Evolutionary conservation across 2,329 filamentous ascomycete species (phyloP).

Genomic region (Trichoderma sp.): DNA sequence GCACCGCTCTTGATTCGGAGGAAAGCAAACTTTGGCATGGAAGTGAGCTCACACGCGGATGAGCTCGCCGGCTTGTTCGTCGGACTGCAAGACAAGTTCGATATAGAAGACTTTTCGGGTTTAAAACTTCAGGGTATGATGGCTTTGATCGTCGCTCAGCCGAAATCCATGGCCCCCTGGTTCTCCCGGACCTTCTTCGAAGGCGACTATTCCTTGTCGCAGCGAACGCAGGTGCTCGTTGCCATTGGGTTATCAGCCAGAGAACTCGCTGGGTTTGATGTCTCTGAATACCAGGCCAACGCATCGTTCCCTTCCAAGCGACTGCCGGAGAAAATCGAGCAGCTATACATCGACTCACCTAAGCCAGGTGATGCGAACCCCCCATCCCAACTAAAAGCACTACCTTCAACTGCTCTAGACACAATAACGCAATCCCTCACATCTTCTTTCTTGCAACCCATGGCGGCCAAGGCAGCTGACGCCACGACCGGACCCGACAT

Average conservation of each 20-base stretch:
- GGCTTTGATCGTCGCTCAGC: constrained; percentile 73
- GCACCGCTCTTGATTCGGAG: constrained; percentile 80
- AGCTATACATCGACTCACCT: constrained; percentile 56
- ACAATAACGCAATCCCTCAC: constrained; percentile 66
- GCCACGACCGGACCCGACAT: constrained; percentile 74
- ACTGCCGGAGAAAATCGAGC: constrained; percentile 71
- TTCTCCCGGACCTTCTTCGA: constrained; percentile 84
- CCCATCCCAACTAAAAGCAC: constrained; percentile 46
- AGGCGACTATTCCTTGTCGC: constrained; percentile 84
- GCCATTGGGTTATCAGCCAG: constrained; percentile 78
- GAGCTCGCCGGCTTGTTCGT: constrained; percentile 76
- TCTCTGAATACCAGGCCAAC: constrained; percentile 48
- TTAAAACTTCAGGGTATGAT: constrained; percentile 78
- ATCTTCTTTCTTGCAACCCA: constrained; percentile 71
- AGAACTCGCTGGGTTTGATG: constrained; percentile 77
- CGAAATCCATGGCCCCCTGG: constrained; percentile 77
- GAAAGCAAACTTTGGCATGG: constrained; percentile 83
- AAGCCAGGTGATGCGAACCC: constrained; percentile 24
- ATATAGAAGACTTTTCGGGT: constrained; percentile 74
- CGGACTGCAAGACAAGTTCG: constrained; percentile 81
- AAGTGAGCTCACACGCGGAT: constrained; percentile 79
- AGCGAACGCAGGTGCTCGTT: constrained; percentile 78
- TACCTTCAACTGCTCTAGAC: constrained; percentile 62
- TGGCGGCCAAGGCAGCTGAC: constrained; percentile 81
- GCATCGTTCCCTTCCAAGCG: constrained; percentile 75